phyloP scores from a whole-genome alignment of 768 basidiomycete species.

The Leccinum rimulosum region DNA sequence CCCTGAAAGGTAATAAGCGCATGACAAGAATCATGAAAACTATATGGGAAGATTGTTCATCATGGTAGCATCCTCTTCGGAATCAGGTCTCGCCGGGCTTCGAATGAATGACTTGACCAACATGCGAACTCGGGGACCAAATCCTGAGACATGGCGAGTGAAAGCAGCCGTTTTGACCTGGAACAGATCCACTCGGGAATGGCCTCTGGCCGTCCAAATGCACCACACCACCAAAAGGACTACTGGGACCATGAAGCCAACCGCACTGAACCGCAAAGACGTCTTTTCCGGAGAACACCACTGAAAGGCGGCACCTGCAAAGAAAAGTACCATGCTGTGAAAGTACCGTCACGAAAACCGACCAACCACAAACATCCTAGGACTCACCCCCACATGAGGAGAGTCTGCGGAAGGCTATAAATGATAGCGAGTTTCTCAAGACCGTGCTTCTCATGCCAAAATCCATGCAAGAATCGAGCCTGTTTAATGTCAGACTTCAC shows the following conservation, averaged over 20 bases:
- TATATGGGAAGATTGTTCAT: neutral
- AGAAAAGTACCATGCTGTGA: slow-evolving; percentile 30
- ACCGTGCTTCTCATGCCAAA: slow-evolving; percentile 33
- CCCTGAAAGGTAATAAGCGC: neutral
- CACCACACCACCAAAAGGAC: slow-evolving; percentile 42
- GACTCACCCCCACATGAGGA: slow-evolving; percentile 62
- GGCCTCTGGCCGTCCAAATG: slow-evolving; percentile 31
- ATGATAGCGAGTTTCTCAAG: slow-evolving; percentile 51
- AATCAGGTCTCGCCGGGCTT: neutral
- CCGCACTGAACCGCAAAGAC: slow-evolving; percentile 26
- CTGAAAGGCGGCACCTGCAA: slow-evolving; percentile 23
- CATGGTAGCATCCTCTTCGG: neutral
- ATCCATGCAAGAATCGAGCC: slow-evolving; percentile 15
- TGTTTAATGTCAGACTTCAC: neutral
- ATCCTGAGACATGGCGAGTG: neutral
- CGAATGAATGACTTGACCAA: neutral
- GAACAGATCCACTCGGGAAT: neutral
- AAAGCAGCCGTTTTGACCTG: neutral
- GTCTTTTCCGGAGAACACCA: slow-evolving; percentile 18
- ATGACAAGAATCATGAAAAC: neutral
- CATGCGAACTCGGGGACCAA: neutral
- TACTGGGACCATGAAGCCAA: slow-evolving; percentile 27
- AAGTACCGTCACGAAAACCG: neutral
- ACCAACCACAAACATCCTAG: neutral
- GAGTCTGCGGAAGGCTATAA: slow-evolving; percentile 53